Conservation (phyloP, 148 eudicot genomes). For the Amaranthus cruentus region DNA sequence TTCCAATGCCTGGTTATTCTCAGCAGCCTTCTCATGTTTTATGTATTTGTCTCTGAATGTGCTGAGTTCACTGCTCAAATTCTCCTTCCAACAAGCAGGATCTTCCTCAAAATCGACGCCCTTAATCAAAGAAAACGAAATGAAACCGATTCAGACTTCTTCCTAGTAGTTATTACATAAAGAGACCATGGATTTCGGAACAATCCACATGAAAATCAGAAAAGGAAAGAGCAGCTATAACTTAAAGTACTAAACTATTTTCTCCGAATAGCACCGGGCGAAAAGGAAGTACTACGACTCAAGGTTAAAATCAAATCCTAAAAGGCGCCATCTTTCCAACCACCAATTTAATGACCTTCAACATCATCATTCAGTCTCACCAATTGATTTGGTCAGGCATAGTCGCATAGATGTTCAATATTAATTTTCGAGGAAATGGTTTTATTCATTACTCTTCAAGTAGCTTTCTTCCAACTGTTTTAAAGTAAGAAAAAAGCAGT, state of each 20-base stretch:
- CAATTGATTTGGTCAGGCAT: not conserved
- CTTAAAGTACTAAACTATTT: too few species aligned
- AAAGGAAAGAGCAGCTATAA: not conserved
- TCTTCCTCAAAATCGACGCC: slow-evolving; percentile 52
- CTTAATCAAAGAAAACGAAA: slow-evolving; percentile 47
- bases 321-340: too few species aligned
- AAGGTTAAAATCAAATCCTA: too few species aligned
- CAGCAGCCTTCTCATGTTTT: slow-evolving; percentile 46
- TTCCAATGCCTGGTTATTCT: slow-evolving; percentile 49
- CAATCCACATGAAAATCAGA: not conserved
- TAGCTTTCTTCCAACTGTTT: not conserved
- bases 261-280: too few species aligned
- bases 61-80: slow-evolving; percentile 50
- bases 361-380: not conserved
- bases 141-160: slow-evolving; percentile 26
- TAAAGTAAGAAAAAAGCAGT: not conserved
- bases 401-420: not conserved
- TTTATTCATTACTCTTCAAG: not conserved
- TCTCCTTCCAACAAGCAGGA: slow-evolving; percentile 58
- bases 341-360: not conserved
- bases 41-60: slow-evolving; percentile 47
- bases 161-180: slow-evolving; percentile 13
- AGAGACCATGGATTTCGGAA: not conserved
- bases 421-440: not conserved
- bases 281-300: too few species aligned